Conservation (phyloP, 495 filamentous ascomycete species). For the Penicillium flavigenum region DNA sequence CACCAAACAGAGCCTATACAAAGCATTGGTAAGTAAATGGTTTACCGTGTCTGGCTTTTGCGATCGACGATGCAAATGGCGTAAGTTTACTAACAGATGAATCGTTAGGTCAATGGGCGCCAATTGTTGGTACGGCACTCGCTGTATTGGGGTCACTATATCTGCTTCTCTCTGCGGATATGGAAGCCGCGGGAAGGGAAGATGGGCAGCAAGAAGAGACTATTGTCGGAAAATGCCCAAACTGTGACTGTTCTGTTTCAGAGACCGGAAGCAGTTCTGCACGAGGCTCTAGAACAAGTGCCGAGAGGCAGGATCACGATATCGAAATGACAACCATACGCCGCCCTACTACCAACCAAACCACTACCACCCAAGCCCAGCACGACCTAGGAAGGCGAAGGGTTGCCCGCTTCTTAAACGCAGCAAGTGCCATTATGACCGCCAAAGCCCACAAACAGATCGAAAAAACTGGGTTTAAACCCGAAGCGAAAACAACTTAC, state of each 20-base stretch:
- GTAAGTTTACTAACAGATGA: background rate
- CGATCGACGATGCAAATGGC: background rate
- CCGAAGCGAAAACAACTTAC: slow-evolving; percentile 42
- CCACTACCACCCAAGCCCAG: background rate
- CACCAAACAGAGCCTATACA: slow-evolving; percentile 57
- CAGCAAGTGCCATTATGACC: slow-evolving; percentile 38
- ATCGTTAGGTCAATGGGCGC: slow-evolving; percentile 53
- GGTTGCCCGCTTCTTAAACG: slow-evolving; percentile 38
- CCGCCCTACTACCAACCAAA: slow-evolving; percentile 16
- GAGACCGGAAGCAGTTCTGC: background rate
- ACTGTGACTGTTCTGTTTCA: slow-evolving; percentile 8
- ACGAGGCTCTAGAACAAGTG: background rate
- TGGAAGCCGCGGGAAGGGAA: slow-evolving; percentile 24
- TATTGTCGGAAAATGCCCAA: slow-evolving; percentile 3
- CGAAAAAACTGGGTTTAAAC: slow-evolving; percentile 48
- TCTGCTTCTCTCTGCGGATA: slow-evolving; percentile 42
- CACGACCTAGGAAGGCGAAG: slow-evolving; percentile 38
- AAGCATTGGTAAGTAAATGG: slow-evolving; percentile 48
- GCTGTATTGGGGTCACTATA: slow-evolving; percentile 56
- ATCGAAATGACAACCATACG: slow-evolving; percentile 9
- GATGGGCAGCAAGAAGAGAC: background rate
- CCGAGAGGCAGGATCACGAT: background rate
- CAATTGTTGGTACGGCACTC: slow-evolving; percentile 52
- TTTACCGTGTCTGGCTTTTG: background rate
- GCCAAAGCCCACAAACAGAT: slow-evolving; percentile 40